Evolutionary conservation across 345 rosid genomes (phyloP), one percentile per base, ranked within the genome.

Genomic region (Eucalyptus albens): DNA sequence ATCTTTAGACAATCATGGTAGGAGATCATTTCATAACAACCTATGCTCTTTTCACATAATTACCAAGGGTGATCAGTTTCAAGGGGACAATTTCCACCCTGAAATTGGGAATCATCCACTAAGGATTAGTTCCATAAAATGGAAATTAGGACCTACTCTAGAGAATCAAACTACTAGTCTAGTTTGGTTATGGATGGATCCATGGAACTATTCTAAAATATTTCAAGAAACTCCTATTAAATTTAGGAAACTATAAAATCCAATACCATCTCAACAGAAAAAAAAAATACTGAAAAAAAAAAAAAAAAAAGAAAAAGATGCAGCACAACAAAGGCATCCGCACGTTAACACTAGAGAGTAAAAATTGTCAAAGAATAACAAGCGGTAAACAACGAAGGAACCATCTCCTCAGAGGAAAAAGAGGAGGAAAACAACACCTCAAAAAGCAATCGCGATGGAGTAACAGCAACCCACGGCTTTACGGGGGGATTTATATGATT

Each of bases 161-260:
- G 51, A 1, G 51, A 50, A 50, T 50, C 3, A 0, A 0, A 50
- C 17, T 15, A 50, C 17, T 50, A 50, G 51, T 15, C 51, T 50
- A 50, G 51, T 50, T 0, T 0, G 1, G 7, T 50, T 15, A 0
- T 15, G 3, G 51, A 15, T 50, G 17, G 51, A 50, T 50, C 1
- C 17, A 15, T 50, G 51, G 3, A 50, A 50, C 17, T 50, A 50
- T 50, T 15, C 51, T 50, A 50, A 56, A 56, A 56, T 56, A 56
- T 22, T 56, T 9, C 27, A 56, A 56, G 27, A 9, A 4, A 56
- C 60, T 56, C 60, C 60, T 56, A 56, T 56, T 56, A 21, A 56
- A 56, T 56, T 56, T 56, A 21, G 60, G 27, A 56, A 22, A 56
- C 0, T 9, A 0, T 22, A 56, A 56, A 69, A 69, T 69, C 44